Conservation (phyloP, 2,329 filamentous ascomycete species). For the Mycosphaerella arachidis region DNA sequence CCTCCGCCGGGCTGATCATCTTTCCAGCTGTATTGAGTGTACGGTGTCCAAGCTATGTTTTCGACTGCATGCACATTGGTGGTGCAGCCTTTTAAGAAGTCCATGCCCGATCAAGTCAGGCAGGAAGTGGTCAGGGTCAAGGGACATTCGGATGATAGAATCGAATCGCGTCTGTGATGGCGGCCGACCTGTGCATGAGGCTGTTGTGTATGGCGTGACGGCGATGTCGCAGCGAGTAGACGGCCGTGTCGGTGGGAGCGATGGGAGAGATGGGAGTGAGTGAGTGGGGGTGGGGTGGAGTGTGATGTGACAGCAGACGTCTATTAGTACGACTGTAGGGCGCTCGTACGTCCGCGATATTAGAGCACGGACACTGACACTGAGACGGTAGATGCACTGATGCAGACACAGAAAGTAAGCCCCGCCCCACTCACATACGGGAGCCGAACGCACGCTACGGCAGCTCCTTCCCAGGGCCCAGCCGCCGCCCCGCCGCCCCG, state of each 20-base stretch:
- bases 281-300: background rate
- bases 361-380: background rate
- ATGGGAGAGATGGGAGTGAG: background rate
- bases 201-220: background rate
- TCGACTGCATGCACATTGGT: conserved; percentile 31
- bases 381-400: no score
- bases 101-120: conserved; percentile 25
- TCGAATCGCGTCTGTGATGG: background rate
- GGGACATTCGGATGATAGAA: conserved; percentile 25
- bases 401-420: no score
- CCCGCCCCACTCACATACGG: no score
- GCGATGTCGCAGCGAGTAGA: background rate
- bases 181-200: conserved; percentile 1
- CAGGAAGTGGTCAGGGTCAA: conserved; percentile 7
- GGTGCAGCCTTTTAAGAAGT: conserved; percentile 33
- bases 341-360: background rate
- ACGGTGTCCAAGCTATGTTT: conserved; percentile 13
- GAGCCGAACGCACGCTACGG: background rate
- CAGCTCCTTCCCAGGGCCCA: background rate
- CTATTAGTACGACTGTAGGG: no score
- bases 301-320: no score
- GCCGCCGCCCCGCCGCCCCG: no score
- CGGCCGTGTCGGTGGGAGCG: background rate
- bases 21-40: conserved; percentile 7
- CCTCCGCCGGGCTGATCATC: background rate